Percentiles rank a stretch among this genome's conserved stretches.
Evolutionary conservation across 2,329 filamentous ascomycete genomes (phyloP).

Genomic region (Teratosphaeria epicoccoides): DNA sequence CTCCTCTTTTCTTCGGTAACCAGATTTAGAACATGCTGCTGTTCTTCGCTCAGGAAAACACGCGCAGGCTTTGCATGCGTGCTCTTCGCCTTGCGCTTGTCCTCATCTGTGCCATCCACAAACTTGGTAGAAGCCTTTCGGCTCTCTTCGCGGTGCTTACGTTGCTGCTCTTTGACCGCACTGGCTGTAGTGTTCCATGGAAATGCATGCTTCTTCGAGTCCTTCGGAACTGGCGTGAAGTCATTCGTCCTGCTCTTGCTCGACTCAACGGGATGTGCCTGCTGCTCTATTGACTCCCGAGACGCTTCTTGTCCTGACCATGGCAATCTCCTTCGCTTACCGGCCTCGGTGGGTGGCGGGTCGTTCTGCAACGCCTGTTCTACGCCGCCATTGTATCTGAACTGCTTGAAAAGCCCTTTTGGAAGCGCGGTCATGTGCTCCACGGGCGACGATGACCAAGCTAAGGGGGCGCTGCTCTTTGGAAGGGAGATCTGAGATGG

Average conservation of each 20-base stretch:
- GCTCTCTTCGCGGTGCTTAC: constrained; percentile 54
- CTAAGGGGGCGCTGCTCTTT: constrained; percentile 46
- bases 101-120: constrained; percentile 35
- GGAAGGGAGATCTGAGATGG: constrained; percentile 26
- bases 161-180: constrained; percentile 67
- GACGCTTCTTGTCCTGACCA: constrained; percentile 3
- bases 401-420: not conserved
- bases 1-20: constrained; percentile 73
- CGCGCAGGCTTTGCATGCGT: constrained; percentile 40
- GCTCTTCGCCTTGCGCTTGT: constrained; percentile 36
- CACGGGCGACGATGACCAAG: constrained; percentile 52
- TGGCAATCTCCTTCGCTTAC: constrained; percentile 45
- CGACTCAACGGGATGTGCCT: constrained; percentile 3
- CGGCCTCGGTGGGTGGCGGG: constrained; percentile 21
- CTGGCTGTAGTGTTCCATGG: constrained; percentile 67
- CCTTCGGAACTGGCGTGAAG: not conserved
- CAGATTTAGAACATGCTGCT: constrained; percentile 69
- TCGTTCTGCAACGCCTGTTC: constrained; percentile 5
- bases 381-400: not conserved
- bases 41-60: constrained; percentile 74
- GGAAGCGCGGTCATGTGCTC: constrained; percentile 25
- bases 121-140: constrained; percentile 43
- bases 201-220: constrained; percentile 27
- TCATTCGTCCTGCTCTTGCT: not conserved
- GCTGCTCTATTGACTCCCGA: constrained; percentile 8